Evolutionary conservation across 2,329 filamentous ascomycete species (phyloP).

Genomic region (Dactylellina drechsleri): DNA sequence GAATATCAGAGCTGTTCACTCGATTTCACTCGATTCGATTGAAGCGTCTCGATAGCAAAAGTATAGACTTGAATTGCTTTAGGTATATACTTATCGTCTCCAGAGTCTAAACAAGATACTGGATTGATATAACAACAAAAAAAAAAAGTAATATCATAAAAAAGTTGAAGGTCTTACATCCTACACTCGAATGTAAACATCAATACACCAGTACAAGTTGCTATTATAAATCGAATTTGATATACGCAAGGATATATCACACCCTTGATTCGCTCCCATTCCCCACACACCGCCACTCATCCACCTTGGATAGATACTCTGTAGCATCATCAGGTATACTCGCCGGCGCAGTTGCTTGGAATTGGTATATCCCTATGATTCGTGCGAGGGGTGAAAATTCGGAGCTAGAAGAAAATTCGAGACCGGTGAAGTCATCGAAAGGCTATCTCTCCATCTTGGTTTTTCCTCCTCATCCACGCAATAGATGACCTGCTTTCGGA

Average conservation of each 20-base stretch:
- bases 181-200: too few species aligned
- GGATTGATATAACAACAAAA: neutral
- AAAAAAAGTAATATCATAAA: neutral
- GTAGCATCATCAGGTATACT: neutral
- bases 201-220: too few species aligned
- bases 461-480: neutral
- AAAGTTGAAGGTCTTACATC: neutral
- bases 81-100: too few species aligned
- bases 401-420: constrained; percentile 14
- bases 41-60: too few species aligned
- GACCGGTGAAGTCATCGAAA: constrained; percentile 51
- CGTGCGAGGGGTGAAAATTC: constrained; percentile 19
- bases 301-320: constrained; percentile 1
- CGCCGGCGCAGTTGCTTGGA: neutral
- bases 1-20: too few species aligned
- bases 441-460: constrained; percentile 8
- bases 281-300: too few species aligned
- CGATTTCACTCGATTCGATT: too few species aligned
- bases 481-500: neutral
- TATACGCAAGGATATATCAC: constrained; percentile 2
- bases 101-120: too few species aligned
- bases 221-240: neutral
- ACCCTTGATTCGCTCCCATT: too few species aligned
- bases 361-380: constrained; percentile 8
- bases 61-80: too few species aligned